These are phyloP conservation scores for Tribonema minus DNA, from an alignment of 108 stramenopile genomes.

Conservation along the genomic window DNA sequence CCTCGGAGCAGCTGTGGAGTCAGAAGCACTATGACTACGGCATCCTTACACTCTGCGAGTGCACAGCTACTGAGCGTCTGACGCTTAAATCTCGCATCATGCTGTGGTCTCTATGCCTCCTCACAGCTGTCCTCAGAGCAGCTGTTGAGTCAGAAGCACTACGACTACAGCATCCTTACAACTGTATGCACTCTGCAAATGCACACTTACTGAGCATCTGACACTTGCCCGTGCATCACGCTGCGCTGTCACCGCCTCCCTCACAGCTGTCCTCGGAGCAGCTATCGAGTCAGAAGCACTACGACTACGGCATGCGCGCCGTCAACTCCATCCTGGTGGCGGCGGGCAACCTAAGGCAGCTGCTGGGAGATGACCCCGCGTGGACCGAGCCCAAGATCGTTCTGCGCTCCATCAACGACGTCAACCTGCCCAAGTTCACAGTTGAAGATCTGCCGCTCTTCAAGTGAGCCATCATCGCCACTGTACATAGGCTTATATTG, in stretches of 20 bases:
- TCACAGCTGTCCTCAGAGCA: conserved; percentile 64
- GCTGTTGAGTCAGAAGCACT: conserved; percentile 67
- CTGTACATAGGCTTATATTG: no score
- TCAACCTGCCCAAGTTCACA: conserved; percentile 67
- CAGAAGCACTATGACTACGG: conserved; percentile 75
- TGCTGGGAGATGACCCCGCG: conserved; percentile 60
- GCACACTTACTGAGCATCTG: no score
- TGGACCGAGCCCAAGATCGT: conserved; percentile 66
- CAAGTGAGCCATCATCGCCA: conserved; percentile 1
- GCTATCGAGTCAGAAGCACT: conserved; percentile 67
- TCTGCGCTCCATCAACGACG: conserved; percentile 61
- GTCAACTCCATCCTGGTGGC: conserved; percentile 68
- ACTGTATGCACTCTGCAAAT: no score
- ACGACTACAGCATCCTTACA: conserved; percentile 73
- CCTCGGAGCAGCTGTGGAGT: conserved; percentile 63
- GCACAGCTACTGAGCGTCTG: no score
- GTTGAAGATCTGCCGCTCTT: conserved; percentile 65
- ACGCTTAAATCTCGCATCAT: no score
- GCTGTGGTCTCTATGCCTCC: no score
- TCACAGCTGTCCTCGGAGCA: conserved; percentile 63
- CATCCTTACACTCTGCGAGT: no score
- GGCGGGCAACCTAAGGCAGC: conserved; percentile 62
- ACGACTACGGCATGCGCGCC: conserved; percentile 72
- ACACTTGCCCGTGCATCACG: no score
- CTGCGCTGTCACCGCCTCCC: no score